A percentile compares a stretch with the other conserved stretches of the same genome.
phyloP scores from a whole-genome alignment of 805 yeast species.

The Candida hispaniensis region DNA sequence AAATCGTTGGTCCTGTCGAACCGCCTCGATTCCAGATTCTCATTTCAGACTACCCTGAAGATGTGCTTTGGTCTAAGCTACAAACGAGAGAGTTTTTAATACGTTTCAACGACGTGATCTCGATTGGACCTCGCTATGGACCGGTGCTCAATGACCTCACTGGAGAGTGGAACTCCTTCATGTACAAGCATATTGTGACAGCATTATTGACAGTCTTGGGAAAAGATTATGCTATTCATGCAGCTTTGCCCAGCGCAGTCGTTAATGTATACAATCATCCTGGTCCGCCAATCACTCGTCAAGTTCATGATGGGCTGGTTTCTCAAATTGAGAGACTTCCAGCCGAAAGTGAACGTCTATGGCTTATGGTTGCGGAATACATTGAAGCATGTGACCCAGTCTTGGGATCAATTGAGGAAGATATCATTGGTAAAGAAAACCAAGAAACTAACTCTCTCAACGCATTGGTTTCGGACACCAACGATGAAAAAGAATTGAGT shows the following conservation, averaged over 20 bases:
- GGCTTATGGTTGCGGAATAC: constrained; percentile 26
- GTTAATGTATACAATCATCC: constrained; percentile 24
- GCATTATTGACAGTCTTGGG: constrained; percentile 26
- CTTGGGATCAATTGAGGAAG: too few species aligned
- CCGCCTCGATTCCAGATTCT: constrained; percentile 24
- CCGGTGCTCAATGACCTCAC: constrained; percentile 30
- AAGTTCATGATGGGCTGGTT: constrained; percentile 20
- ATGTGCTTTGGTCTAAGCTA: constrained; percentile 28
- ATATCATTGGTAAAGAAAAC: too few species aligned
- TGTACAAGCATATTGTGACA: constrained; percentile 28
- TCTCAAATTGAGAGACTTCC: constrained; percentile 28
- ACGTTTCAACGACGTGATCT: constrained; percentile 31
- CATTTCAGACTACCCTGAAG: constrained; percentile 21
- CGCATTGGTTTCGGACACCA: too few species aligned
- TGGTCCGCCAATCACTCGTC: constrained; percentile 24
- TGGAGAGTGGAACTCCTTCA: constrained; percentile 29
- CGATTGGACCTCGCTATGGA: constrained; percentile 28
- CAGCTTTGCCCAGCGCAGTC: constrained; percentile 2
- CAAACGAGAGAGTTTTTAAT: constrained; percentile 30
- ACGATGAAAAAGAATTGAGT: too few species aligned
- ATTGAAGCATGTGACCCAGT: too few species aligned
- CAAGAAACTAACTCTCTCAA: too few species aligned
- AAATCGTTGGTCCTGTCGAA: constrained; percentile 1
- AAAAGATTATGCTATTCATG: constrained; percentile 12
- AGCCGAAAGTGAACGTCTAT: constrained; percentile 27